Conservation (phyloP, 805 yeast species). For the Sugiyamaella boreocaroliniensis region DNA sequence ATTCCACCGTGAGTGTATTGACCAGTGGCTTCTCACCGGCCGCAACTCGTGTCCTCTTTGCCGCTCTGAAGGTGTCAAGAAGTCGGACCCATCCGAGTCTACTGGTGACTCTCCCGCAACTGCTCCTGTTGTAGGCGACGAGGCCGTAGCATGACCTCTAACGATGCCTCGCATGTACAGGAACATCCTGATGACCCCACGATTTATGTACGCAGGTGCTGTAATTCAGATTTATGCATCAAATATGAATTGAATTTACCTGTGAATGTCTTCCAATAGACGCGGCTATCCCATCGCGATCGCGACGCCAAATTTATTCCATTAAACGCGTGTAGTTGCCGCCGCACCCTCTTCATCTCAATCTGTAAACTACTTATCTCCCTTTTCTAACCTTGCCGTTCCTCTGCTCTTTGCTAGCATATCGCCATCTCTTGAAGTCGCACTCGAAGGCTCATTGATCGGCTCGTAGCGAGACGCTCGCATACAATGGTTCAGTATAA, state of each 20-base stretch:
- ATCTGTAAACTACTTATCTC: not conserved
- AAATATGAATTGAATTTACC: too few relatives aligned
- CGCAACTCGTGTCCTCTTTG: constrained; percentile 56
- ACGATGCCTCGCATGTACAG: too few relatives aligned
- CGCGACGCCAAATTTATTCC: not conserved
- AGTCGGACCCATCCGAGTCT: not conserved
- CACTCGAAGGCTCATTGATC: too few relatives aligned
- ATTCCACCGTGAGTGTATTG: constrained; percentile 53
- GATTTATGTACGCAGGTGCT: not conserved
- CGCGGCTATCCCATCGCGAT: not conserved
- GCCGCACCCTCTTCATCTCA: not conserved
- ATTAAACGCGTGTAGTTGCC: not conserved
- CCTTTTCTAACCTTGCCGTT: not conserved
- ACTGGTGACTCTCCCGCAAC: not conserved
- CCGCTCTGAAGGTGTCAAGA: constrained; percentile 38
- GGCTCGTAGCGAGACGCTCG: too few relatives aligned
- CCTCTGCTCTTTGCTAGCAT: too few relatives aligned
- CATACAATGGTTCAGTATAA: constrained; percentile 3
- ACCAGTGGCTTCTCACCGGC: constrained; percentile 48
- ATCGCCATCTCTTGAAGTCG: too few relatives aligned
- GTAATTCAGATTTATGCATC: not conserved
- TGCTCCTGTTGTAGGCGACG: not conserved
- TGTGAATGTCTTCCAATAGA: not conserved
- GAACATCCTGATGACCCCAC: not conserved
- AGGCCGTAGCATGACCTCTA: not conserved